Conservation (phyloP, 768 basidiomycete genomes). For the Auricularia sp. region DNA sequence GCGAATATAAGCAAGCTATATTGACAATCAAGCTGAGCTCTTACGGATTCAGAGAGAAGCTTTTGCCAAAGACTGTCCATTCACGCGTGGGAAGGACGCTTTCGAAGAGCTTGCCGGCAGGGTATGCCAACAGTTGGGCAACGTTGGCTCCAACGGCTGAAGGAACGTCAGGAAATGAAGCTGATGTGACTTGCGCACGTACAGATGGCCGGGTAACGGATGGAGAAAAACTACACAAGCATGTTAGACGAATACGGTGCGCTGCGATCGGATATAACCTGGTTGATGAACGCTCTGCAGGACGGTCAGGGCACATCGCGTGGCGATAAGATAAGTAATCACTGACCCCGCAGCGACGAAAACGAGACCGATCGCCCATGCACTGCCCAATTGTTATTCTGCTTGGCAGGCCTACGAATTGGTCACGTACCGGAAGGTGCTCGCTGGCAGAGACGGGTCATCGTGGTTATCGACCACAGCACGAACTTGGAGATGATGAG, state of each 20-base stretch:
- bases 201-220: constrained; percentile 6
- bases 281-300: constrained; percentile 20
- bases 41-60: constrained; percentile 14
- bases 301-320: background rate
- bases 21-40: too few species aligned
- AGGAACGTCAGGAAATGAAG: constrained; percentile 19
- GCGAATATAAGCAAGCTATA: too few species aligned
- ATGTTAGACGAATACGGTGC: background rate
- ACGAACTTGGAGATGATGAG: constrained; percentile 4
- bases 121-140: constrained; percentile 63
- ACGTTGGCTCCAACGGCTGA: constrained; percentile 22
- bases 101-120: constrained; percentile 63
- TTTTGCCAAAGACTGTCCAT: background rate
- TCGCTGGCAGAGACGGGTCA: constrained; percentile 8
- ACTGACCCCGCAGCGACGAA: background rate
- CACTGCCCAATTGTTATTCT: background rate
- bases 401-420: background rate
- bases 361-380: constrained; percentile 10
- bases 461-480: constrained; percentile 12
- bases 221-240: constrained; percentile 15
- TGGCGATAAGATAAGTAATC: background rate
- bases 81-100: constrained; percentile 27
- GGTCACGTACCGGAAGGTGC: constrained; percentile 7
- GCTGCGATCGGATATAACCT: background rate
- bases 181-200: constrained; percentile 14